Percentiles rank a stretch among this genome's conserved stretches.
phyloP scores from a whole-genome alignment of 2,329 filamentous ascomycete genomes.

The Neodidymelliopsis sp. region DNA sequence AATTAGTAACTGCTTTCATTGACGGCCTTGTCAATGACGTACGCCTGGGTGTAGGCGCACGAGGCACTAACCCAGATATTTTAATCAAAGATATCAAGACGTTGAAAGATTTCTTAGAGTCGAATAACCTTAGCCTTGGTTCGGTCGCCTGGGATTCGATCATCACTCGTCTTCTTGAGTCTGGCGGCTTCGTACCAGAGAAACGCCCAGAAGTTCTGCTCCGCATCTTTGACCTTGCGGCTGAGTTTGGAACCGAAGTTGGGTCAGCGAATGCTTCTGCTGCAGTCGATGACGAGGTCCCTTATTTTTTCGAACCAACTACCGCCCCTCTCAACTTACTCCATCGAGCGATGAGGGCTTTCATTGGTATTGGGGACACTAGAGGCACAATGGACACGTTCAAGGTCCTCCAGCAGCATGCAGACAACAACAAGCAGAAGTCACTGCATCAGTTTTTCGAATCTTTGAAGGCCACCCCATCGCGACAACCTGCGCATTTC shows the following conservation, averaged over 20 bases:
- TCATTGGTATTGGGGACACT: constrained; percentile 50
- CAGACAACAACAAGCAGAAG: constrained; percentile 54
- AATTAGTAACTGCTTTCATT: constrained; percentile 64
- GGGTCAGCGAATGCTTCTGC: constrained; percentile 45
- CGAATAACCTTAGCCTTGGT: constrained; percentile 50
- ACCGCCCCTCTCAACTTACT: constrained; percentile 52
- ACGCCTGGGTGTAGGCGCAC: constrained; percentile 52
- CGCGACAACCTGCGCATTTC: constrained; percentile 34
- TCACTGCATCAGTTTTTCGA: constrained; percentile 54
- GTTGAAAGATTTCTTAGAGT: constrained; percentile 49
- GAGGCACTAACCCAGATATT: constrained; percentile 48
- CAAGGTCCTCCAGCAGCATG: constrained; percentile 48
- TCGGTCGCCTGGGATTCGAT: constrained; percentile 55
- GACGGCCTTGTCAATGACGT: constrained; percentile 59
- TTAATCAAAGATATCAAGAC: constrained; percentile 45
- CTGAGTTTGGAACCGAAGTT: constrained; percentile 53
- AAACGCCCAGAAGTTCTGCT: constrained; percentile 55
- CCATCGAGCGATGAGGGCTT: constrained; percentile 53
- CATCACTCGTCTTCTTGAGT: constrained; percentile 60
- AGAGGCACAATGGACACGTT: constrained; percentile 50
- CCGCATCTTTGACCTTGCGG: constrained; percentile 49
- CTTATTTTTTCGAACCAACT: constrained; percentile 56
- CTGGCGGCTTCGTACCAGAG: constrained; percentile 55
- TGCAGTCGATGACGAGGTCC: constrained; percentile 27
- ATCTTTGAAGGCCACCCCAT: constrained; percentile 29